These are phyloP conservation scores for Cyberlindnera lachancei DNA, from an alignment of 805 yeast genomes.

Conservation along the genomic window DNA sequence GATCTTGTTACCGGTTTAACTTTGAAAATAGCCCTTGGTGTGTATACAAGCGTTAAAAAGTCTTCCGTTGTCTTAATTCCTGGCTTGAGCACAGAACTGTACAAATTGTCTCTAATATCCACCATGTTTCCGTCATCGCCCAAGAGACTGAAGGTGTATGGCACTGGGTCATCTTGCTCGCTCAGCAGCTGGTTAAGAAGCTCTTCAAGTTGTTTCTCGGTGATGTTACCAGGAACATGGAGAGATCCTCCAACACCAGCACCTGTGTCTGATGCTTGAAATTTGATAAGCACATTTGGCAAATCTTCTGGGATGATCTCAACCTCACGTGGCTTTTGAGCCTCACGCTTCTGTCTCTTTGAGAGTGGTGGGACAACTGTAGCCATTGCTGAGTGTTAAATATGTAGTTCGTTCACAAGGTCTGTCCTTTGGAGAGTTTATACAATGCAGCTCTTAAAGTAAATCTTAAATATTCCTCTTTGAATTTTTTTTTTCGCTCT, in stretches of 20 bases:
- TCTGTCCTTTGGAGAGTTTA: too few species aligned
- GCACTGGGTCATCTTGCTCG: slow-evolving; percentile 63
- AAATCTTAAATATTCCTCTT: too few species aligned
- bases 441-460: too few species aligned
- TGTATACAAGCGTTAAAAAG: slow-evolving; percentile 79
- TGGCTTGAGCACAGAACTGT: slow-evolving; percentile 77
- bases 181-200: slow-evolving; percentile 73
- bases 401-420: too few species aligned
- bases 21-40: slow-evolving; percentile 92
- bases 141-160: slow-evolving; percentile 75
- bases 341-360: slow-evolving; percentile 76
- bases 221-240: slow-evolving; percentile 85
- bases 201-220: slow-evolving; percentile 82
- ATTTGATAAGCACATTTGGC: slow-evolving; percentile 81
- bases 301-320: slow-evolving; percentile 67
- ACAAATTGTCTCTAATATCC: slow-evolving; percentile 73
- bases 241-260: slow-evolving; percentile 76
- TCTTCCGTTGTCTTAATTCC: slow-evolving; percentile 89
- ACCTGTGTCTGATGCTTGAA: slow-evolving; percentile 92
- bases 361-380: slow-evolving; percentile 91
- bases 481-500: slow-evolving; percentile 9
- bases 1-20: slow-evolving; percentile 88
- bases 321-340: slow-evolving; percentile 74
- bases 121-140: slow-evolving; percentile 42
- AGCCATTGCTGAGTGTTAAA: slow-evolving; percentile 66